phyloP scores from a whole-genome alignment of 108 stramenopile genomes.

The Stephanodiscus triporus region DNA sequence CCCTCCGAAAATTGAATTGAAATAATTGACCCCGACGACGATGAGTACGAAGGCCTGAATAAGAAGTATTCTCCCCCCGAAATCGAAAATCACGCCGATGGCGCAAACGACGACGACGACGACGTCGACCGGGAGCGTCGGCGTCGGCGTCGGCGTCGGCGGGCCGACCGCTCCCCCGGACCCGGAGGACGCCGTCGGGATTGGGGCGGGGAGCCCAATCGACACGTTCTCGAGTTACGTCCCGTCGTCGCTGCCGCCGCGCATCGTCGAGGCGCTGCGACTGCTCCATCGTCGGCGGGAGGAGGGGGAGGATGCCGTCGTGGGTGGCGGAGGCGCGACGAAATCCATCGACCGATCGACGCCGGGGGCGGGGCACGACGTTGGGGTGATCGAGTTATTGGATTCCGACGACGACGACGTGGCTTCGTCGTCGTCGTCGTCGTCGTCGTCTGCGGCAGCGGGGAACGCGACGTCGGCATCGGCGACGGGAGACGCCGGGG shows the following conservation, averaged over 20 bases:
- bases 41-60: too few species aligned
- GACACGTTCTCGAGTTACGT: slow-evolving; percentile 46
- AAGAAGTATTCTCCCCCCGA: too few species aligned
- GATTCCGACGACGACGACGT: slow-evolving; percentile 18
- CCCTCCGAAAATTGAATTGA: too few species aligned
- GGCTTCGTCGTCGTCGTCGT: neutral
- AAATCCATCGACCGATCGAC: neutral
- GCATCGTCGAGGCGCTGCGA: slow-evolving; percentile 12
- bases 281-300: neutral
- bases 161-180: neutral
- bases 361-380: neutral
- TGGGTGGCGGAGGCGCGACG: neutral
- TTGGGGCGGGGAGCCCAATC: slow-evolving; percentile 47
- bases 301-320: neutral
- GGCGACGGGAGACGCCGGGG: slow-evolving; percentile 1
- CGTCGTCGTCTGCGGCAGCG: neutral
- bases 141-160: too few species aligned
- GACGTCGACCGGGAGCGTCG: neutral
- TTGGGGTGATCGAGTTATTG: slow-evolving; percentile 21
- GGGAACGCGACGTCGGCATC: neutral
- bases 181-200: slow-evolving; percentile 43
- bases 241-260: slow-evolving; percentile 40
- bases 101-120: too few species aligned
- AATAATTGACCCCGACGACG: too few species aligned
- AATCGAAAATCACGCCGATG: too few species aligned